Evolutionary conservation across 495 filamentous ascomycete genomes (phyloP).

Genomic region (Neurospora sp.): DNA sequence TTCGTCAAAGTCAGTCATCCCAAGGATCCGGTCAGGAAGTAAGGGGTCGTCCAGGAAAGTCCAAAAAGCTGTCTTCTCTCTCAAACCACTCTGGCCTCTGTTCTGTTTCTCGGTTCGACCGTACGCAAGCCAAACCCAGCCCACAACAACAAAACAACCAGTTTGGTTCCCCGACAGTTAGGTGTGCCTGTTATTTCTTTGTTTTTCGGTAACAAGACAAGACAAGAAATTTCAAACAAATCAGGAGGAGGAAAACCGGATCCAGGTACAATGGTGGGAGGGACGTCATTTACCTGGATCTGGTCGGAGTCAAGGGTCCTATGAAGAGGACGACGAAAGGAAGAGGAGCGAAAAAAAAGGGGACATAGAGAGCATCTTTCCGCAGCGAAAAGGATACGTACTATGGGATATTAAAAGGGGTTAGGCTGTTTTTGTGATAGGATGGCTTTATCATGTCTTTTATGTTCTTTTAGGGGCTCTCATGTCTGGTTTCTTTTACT

Average conservation of each 20-base stretch:
- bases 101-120: not conserved
- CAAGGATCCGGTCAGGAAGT: not conserved
- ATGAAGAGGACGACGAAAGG: not conserved
- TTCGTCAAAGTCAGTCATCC: not conserved
- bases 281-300: constrained; percentile 29
- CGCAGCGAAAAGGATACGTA: not conserved
- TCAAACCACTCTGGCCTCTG: constrained; percentile 31
- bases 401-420: not conserved
- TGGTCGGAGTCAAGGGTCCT: not conserved
- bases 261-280: constrained; percentile 33
- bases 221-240: constrained; percentile 3
- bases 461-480: not conserved
- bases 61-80: constrained; percentile 52
- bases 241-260: constrained; percentile 13
- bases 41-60: constrained; percentile 8
- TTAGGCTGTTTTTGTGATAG: not conserved
- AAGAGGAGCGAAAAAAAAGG: not conserved
- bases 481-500: not conserved
- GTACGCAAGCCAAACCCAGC: not conserved
- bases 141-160: no score
- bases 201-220: not conserved
- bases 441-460: not conserved
- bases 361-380: not conserved
- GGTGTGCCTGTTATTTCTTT: constrained; percentile 14
- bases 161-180: constrained; percentile 38